A percentile compares a stretch with the other conserved stretches of the same genome.
These are phyloP conservation scores for Leucocoprinus sp. DNA, from an alignment of 768 basidiomycete genomes.

Conservation along the genomic window DNA sequence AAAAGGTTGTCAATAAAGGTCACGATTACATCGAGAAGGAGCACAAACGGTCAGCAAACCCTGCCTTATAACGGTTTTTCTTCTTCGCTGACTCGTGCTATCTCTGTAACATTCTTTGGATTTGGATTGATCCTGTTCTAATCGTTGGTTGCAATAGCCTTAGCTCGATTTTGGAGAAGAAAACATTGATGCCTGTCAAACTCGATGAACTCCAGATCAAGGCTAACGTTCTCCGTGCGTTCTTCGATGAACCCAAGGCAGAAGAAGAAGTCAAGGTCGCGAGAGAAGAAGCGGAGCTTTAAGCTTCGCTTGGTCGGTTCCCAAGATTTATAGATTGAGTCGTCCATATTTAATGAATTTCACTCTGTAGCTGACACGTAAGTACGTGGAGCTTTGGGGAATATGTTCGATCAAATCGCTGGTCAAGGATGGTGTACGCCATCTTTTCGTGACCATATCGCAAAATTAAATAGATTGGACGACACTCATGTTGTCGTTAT, in stretches of 20 bases:
- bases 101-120: not conserved
- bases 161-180: conserved; percentile 68
- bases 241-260: conserved; percentile 35
- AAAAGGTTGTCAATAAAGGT: conserved; percentile 66
- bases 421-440: too few relatives aligned
- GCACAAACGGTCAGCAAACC: conserved; percentile 52
- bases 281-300: conserved; percentile 37
- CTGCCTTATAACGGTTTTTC: conserved; percentile 6
- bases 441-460: not conserved
- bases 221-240: conserved; percentile 73
- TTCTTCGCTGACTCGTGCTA: not conserved
- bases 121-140: too few relatives aligned
- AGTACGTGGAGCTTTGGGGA: not conserved
- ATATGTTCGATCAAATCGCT: too few relatives aligned
- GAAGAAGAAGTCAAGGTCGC: conserved; percentile 27
- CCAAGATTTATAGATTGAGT: not conserved
- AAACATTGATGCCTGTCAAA: conserved; percentile 67
- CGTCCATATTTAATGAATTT: conserved; percentile 4
- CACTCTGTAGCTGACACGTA: not conserved
- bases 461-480: too few relatives aligned
- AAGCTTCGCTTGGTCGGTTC: conserved; percentile 12
- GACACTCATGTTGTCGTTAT: not conserved
- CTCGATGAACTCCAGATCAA: conserved; percentile 92
- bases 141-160: conserved; percentile 54
- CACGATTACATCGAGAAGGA: conserved; percentile 84